Percentiles rank a stretch among this genome's conserved stretches.
phyloP scores from a whole-genome alignment of 306 rosid species.

The Albizia julibrissin region DNA sequence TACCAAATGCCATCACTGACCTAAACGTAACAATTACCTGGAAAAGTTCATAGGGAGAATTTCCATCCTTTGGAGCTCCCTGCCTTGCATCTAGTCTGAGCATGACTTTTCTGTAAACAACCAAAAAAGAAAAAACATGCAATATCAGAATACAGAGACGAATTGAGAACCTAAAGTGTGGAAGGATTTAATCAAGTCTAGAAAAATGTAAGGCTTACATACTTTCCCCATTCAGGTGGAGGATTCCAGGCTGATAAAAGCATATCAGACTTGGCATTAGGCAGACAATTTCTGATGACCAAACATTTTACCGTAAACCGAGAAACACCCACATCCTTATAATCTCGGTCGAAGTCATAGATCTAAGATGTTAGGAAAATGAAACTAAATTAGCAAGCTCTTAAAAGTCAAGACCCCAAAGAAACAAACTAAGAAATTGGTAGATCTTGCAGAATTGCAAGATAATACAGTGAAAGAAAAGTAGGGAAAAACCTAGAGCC shows the following conservation, averaged over 20 bases:
- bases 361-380: constrained; percentile 52
- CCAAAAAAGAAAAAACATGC: constrained; percentile 23
- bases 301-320: constrained; percentile 81
- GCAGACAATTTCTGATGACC: constrained; percentile 84
- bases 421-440: not conserved
- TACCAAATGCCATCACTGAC: not conserved
- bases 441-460: too few species aligned
- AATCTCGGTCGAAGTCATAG: constrained; percentile 93
- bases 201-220: constrained; percentile 41
- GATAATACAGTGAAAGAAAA: too few species aligned
- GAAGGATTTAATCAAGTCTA: constrained; percentile 12
- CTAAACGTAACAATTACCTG: constrained; percentile 52
- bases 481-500: too few species aligned
- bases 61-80: constrained; percentile 92
- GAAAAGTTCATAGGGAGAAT: constrained; percentile 79
- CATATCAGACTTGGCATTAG: constrained; percentile 82
- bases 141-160: constrained; percentile 20
- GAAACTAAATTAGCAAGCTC: constrained; percentile 42
- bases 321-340: constrained; percentile 91
- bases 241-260: constrained; percentile 97
- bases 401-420: constrained; percentile 5
- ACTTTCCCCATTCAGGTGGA: constrained; percentile 96
- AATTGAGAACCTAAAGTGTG: constrained; percentile 10
- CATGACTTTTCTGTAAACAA: constrained; percentile 66
- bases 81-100: constrained; percentile 90